These are phyloP conservation scores for Phytophthora sp. DNA, from an alignment of 352 stramenopile genomes.

Conservation along the genomic window DNA sequence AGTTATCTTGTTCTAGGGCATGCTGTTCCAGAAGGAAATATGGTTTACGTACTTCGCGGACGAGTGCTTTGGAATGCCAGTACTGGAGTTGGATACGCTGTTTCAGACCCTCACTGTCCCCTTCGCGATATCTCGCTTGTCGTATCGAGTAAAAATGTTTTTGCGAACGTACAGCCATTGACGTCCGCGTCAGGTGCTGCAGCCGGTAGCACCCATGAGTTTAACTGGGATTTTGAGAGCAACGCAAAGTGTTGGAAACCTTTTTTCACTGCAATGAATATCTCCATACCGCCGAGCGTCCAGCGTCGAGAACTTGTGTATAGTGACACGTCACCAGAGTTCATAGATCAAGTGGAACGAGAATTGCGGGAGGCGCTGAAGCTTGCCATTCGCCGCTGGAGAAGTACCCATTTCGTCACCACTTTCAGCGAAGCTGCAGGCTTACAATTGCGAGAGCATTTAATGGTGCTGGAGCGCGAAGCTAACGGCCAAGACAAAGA, in stretches of 20 bases:
- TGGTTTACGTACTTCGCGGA: conserved; percentile 83
- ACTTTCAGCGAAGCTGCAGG: conserved; percentile 88
- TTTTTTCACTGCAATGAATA: conserved; percentile 60
- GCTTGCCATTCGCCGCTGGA: conserved; percentile 88
- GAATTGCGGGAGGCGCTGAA: conserved; percentile 88
- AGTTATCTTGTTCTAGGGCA: conserved; percentile 90
- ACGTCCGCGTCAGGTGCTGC: not conserved
- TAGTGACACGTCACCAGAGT: conserved; percentile 52
- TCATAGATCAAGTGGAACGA: conserved; percentile 72
- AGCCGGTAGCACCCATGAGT: conserved; percentile 44
- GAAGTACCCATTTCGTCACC: conserved; percentile 80
- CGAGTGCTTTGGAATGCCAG: conserved; percentile 91
- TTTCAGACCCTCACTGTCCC: conserved; percentile 82
- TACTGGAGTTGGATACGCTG: conserved; percentile 77
- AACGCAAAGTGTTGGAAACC: conserved; percentile 88
- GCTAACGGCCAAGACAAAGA: conserved; percentile 15
- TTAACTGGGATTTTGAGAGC: conserved; percentile 86
- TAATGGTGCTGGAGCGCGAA: conserved; percentile 74
- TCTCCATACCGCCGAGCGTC: conserved; percentile 34
- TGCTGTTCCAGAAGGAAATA: conserved; percentile 86
- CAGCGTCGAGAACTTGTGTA: conserved; percentile 74
- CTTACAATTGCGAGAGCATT: conserved; percentile 74
- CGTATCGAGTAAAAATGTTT: conserved; percentile 91
- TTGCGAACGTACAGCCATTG: conserved; percentile 84
- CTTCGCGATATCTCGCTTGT: conserved; percentile 87